phyloP scores from a whole-genome alignment of 441 rosid genomes.

The Breynia disticha region DNA sequence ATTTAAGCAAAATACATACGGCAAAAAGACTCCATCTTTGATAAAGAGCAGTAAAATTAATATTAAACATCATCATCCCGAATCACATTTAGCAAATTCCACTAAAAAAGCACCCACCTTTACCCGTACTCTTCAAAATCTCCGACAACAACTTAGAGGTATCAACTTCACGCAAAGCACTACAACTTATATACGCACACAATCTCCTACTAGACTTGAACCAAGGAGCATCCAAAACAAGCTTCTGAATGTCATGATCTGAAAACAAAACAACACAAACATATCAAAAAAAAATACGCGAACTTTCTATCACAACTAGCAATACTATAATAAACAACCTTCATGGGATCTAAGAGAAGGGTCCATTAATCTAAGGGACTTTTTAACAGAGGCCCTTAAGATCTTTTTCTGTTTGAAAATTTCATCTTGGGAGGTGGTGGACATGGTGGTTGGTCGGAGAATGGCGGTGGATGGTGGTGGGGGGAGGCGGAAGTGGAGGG shows the following conservation, averaged over 20 bases:
- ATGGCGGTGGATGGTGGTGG: constrained; percentile 3
- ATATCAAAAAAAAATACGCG: no score
- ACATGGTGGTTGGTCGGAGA: constrained; percentile 16
- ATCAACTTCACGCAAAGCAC: constrained; percentile 66
- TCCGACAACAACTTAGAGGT: constrained; percentile 48
- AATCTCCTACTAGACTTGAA: constrained; percentile 60
- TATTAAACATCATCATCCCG: no score
- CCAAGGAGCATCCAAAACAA: constrained; percentile 68
- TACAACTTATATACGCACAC: constrained; percentile 85
- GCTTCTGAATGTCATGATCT: constrained; percentile 62
- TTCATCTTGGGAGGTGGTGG: constrained; percentile 18
- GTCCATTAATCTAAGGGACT: constrained; percentile 70
- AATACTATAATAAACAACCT: constrained; percentile 25
- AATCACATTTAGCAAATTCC: neutral
- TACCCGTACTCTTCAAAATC: constrained; percentile 29
- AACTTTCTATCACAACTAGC: neutral
- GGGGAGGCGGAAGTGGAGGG: constrained; percentile 4
- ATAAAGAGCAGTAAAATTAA: neutral
- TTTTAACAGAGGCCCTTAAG: constrained; percentile 57
- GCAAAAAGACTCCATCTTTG: neutral
- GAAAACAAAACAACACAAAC: neutral
- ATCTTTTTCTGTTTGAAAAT: constrained; percentile 51
- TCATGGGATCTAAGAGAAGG: constrained; percentile 57
- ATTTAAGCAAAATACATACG: no score
- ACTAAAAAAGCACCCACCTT: constrained; percentile 17